Conservation (phyloP, 345 rosid species). For the Sonneratia caseolaris region DNA sequence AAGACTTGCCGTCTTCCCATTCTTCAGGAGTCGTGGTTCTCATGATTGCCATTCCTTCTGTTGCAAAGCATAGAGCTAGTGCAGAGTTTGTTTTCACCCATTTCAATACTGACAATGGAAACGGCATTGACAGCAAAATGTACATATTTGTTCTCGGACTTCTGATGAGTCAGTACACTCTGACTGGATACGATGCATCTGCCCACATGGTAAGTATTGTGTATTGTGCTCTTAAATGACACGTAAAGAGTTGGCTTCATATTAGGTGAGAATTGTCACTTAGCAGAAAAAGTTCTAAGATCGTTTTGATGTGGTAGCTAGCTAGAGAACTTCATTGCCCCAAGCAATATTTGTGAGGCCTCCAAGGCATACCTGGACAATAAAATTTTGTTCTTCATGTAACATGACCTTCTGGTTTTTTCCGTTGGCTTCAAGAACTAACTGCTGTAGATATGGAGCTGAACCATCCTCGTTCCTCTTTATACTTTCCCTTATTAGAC, state of each 20-base stretch:
- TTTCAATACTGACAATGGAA: constrained; percentile 72
- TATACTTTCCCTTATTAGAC: constrained; percentile 37
- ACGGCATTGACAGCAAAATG: constrained; percentile 47
- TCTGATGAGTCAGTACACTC: constrained; percentile 94
- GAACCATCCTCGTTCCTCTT: constrained; percentile 9
- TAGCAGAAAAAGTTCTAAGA: no score
- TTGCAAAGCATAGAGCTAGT: constrained; percentile 70
- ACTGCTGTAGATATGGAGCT: constrained; percentile 1
- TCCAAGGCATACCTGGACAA: no score
- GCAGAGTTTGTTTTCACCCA: constrained; percentile 81
- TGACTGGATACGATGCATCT: constrained; percentile 88
- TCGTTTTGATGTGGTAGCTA: no score
- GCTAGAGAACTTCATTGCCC: no score
- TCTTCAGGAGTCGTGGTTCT: constrained; percentile 66
- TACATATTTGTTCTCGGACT: constrained; percentile 88
- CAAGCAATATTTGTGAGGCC: no score
- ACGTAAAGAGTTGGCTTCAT: neutral
- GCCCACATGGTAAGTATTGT: constrained; percentile 74
- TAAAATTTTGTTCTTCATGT: no score
- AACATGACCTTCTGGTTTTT: neutral
- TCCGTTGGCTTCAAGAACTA: neutral
- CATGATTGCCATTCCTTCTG: constrained; percentile 68
- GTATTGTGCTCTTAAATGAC: neutral
- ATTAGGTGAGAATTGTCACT: no score
- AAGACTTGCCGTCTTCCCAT: neutral